Evolutionary conservation across 202 grass and related monocot genomes (phyloP).

Genomic region (Digitaria exilis): DNA sequence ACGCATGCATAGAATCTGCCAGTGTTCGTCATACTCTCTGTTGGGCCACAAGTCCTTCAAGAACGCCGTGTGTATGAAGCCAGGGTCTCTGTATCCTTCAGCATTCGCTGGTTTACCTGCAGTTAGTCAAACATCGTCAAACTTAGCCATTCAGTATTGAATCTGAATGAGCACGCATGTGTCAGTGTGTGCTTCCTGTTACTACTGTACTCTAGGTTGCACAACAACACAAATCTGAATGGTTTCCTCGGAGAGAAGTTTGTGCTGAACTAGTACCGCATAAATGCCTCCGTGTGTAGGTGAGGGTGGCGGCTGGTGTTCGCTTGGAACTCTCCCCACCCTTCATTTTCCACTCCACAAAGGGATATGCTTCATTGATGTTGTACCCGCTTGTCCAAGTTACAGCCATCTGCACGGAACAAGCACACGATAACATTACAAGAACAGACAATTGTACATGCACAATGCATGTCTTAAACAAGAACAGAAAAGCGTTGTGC

Average conservation of each 20-base stretch:
- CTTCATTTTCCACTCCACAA: conserved; percentile 64
- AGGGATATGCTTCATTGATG: conserved; percentile 56
- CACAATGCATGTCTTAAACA: no score
- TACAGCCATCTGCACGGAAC: conserved; percentile 47
- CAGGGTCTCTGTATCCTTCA: conserved; percentile 64
- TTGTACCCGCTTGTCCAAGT: conserved; percentile 68
- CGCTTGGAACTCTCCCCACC: conserved; percentile 34
- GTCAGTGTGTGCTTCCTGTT: not conserved
- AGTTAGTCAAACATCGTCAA: not conserved
- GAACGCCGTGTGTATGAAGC: conserved; percentile 65
- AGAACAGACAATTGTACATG: not conserved
- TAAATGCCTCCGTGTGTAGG: conserved; percentile 36
- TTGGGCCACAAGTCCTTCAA: conserved; percentile 72
- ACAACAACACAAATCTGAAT: not conserved
- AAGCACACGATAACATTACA: not conserved
- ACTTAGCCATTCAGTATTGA: not conserved
- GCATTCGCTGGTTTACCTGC: conserved; percentile 56
- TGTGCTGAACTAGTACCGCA: conserved; percentile 43
- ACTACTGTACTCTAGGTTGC: not conserved
- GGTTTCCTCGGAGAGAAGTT: not conserved
- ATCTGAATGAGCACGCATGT: not conserved
- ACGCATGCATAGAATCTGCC: not conserved
- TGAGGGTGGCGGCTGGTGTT: conserved; percentile 59
- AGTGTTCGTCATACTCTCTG: conserved; percentile 39
- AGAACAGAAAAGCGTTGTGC: not conserved